Conservation (phyloP, 352 stramenopile genomes). For the Phytopythium kandeliae region DNA sequence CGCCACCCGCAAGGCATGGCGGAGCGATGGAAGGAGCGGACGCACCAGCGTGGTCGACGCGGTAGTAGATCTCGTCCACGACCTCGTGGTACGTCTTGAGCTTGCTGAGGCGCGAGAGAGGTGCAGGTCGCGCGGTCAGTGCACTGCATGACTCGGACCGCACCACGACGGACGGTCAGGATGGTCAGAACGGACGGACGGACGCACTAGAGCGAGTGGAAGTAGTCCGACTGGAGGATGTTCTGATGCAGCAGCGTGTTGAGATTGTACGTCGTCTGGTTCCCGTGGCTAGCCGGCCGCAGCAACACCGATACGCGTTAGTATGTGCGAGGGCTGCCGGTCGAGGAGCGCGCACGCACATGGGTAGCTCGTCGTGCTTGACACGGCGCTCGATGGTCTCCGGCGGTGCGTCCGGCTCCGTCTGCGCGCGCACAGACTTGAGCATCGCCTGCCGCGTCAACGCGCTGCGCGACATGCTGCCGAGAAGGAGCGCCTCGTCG, state of each 20-base stretch:
- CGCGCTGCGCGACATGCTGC: conserved; percentile 70
- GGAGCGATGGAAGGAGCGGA: background rate
- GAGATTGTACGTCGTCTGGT: conserved; percentile 93
- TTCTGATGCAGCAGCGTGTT: conserved; percentile 96
- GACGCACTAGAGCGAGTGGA: conserved; percentile 89
- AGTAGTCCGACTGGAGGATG: conserved; percentile 94
- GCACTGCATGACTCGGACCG: no score
- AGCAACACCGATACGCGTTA: conserved; percentile 1
- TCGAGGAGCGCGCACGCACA: no score
- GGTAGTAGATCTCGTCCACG: conserved; percentile 92
- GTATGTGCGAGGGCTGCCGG: no score
- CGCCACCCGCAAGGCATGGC: no score
- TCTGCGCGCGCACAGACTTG: conserved; percentile 46
- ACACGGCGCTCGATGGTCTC: conserved; percentile 49
- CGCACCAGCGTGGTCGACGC: conserved; percentile 71
- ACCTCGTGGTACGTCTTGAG: conserved; percentile 96
- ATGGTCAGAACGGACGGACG: background rate
- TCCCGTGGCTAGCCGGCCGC: conserved; percentile 55
- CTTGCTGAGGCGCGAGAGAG: conserved; percentile 28
- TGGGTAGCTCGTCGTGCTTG: conserved; percentile 73
- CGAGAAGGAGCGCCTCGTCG: background rate
- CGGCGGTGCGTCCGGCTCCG: conserved; percentile 15
- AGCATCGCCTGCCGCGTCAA: conserved; percentile 59
- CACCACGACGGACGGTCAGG: no score
- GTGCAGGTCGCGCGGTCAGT: no score